phyloP scores from a whole-genome alignment of 75 land plant genomes.

The Picea sitchensis region DNA sequence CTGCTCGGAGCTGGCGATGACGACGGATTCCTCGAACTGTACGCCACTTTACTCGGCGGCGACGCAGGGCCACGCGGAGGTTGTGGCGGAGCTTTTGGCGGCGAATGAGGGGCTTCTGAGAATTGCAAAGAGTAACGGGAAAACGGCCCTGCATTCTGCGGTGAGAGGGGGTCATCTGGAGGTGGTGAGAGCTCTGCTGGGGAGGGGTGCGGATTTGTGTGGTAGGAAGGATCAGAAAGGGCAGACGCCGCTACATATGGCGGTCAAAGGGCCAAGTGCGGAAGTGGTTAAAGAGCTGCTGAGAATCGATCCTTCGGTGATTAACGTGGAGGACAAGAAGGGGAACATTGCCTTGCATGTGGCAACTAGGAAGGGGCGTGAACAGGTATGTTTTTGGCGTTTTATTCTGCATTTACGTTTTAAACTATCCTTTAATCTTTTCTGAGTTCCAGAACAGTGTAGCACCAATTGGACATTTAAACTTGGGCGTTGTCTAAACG shows the following conservation, averaged over 20 bases:
- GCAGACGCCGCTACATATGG: conserved; percentile 76
- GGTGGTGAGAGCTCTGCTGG: conserved; percentile 42
- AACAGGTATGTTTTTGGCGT: conserved; percentile 18
- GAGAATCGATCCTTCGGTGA: conserved; percentile 33
- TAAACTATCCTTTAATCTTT: too few relatives aligned
- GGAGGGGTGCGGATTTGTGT: conserved; percentile 41
- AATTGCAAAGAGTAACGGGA: conserved; percentile 61
- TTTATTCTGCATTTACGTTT: too few relatives aligned
- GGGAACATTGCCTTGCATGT: conserved; percentile 64
- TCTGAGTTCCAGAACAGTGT: too few relatives aligned
- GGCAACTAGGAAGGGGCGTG: conserved; percentile 46
- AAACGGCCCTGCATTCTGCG: conserved; percentile 63
- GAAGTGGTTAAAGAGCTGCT: conserved; percentile 52
- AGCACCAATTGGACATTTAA: too few relatives aligned
- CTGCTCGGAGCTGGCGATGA: conserved; percentile 53
- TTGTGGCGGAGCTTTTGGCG: conserved; percentile 54
- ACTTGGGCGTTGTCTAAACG: too few relatives aligned
- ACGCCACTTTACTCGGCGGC: conserved; percentile 71
- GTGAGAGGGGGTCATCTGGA: conserved; percentile 60
- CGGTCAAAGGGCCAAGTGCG: conserved; percentile 54
- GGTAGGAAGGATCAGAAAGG: conserved; percentile 49
- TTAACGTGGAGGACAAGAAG: conserved; percentile 48
- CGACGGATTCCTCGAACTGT: conserved; percentile 40
- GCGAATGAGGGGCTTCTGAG: conserved; percentile 40
- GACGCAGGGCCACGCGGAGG: conserved; percentile 45